Percentiles rank a stretch among this genome's conserved stretches.
Conservation (phyloP, 2,329 filamentous ascomycete species). For the Aspergillus tamarii region DNA sequence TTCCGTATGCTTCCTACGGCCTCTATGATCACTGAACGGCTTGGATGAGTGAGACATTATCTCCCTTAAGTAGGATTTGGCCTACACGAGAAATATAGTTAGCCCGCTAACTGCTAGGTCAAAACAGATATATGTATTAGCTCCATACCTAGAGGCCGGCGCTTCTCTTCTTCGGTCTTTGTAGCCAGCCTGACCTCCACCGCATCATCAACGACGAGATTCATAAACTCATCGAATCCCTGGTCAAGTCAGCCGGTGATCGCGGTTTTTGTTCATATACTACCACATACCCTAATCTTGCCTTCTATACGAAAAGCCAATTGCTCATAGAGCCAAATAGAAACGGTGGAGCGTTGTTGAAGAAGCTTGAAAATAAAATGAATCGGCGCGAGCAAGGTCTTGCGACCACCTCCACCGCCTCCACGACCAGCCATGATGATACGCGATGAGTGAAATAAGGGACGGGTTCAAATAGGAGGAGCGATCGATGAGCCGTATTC, state of each 20-base stretch:
- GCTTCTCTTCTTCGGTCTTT: slow-evolving; percentile 77
- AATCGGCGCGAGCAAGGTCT: slow-evolving; percentile 75
- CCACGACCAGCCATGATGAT: slow-evolving; percentile 57
- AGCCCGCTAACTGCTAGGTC: neutral
- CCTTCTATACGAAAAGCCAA: slow-evolving; percentile 91
- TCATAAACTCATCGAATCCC: slow-evolving; percentile 99
- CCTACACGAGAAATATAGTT: slow-evolving; percentile 50
- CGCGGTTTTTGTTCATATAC: neutral
- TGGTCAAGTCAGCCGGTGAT: slow-evolving; percentile 41
- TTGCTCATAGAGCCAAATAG: slow-evolving; percentile 98
- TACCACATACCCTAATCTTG: slow-evolving; percentile 78
- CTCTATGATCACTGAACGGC: slow-evolving; percentile 39
- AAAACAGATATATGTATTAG: neutral
- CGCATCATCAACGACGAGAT: slow-evolving; percentile 93
- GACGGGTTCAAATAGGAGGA: neutral
- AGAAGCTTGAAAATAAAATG: slow-evolving; percentile 95
- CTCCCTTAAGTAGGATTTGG: slow-evolving; percentile 84
- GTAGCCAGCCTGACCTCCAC: slow-evolving; percentile 86
- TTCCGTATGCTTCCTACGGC: slow-evolving; percentile 9
- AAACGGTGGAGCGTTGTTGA: slow-evolving; percentile 79
- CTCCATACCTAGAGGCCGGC: slow-evolving; percentile 75
- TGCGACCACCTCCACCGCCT: slow-evolving; percentile 59
- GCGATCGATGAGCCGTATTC: neutral
- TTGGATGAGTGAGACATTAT: slow-evolving; percentile 84
- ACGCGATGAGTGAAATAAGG: slow-evolving; percentile 13